Evolutionary conservation across 352 stramenopile genomes (phyloP), one percentile per base, ranked within the genome.

Genomic region (Phytophthora cactorum): DNA sequence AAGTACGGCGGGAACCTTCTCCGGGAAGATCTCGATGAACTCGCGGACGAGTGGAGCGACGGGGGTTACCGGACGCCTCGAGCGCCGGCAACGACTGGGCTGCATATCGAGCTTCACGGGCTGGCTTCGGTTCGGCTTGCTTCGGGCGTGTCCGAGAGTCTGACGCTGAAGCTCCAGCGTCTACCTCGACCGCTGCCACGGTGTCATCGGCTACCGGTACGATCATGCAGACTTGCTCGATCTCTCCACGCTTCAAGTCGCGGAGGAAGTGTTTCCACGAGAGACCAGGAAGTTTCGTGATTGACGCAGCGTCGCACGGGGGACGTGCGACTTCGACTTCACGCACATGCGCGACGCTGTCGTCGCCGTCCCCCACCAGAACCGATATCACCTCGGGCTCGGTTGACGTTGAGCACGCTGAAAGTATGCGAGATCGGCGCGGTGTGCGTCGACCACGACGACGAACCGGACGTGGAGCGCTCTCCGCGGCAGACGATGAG

Each of bases 171-270:
- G 41, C 50, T 1, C 10, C 14, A 14, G 39, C 41, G 9, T 53
- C 28, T 52, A 15, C 12, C 2, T 46, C 38, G 61, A 68, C 46
- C 1, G 52, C 22, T 46, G 52, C 34, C 38, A 63, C 17, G 5
- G 52, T 50, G 3, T 17, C 53, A 41, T 45, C 29, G 36, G 58
- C 47, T 1, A 60, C 31, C 0, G 52, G 34, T 1, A 63, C 43
- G 45, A 69, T 28, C 25, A 56, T 49, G 32, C 58, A 69, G 1
- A 75, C 22, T 55, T 77, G 64, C 2, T 73, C 64, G 45, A 77
- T 58, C 12, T 77, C 50, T 4, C 65, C 64, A 0, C 38, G 0
- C 12, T 69, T 69, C 29, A 80, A 31, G 38, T 63, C 52, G 28
- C 60, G 47, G 17, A 78, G 57, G 58, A 66, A 78, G n/a, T n/a